These are phyloP conservation scores for Globisporangium perplexum DNA, from an alignment of 352 stramenopile species.

Conservation along the genomic window DNA sequence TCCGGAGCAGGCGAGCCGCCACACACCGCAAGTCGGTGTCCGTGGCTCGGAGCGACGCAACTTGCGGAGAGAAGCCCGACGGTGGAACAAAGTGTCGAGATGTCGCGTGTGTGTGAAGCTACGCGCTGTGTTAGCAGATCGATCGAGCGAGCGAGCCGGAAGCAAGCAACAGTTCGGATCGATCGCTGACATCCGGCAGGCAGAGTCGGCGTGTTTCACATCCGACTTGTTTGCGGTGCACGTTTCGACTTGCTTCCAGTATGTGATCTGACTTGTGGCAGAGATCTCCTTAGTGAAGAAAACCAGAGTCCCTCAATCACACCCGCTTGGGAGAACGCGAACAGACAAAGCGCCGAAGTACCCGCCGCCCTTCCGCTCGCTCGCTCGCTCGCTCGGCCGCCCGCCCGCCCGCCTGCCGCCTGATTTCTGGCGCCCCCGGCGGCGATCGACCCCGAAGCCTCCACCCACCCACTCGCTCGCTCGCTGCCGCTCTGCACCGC, in stretches of 20 bases:
- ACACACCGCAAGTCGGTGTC: no score
- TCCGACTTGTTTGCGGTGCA: neutral
- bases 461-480: neutral
- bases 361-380: neutral
- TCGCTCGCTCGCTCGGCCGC: neutral
- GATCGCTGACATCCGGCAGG: neutral
- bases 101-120: neutral
- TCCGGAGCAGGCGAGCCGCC: no score
- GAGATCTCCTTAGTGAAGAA: neutral
- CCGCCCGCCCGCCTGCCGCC: no score
- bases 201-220: no score
- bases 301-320: no score
- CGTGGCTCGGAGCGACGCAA: no score
- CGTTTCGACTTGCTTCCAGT: neutral
- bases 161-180: neutral
- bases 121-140: neutral
- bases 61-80: no score
- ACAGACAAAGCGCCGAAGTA: conserved; percentile 11
- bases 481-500: no score
- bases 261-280: neutral
- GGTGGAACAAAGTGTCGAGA: no score
- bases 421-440: neutral
- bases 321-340: no score
- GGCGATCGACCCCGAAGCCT: no score
- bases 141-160: neutral